Evolutionary conservation across 2,329 filamentous ascomycete species (phyloP).

Genomic region (Cercospora sesami): DNA sequence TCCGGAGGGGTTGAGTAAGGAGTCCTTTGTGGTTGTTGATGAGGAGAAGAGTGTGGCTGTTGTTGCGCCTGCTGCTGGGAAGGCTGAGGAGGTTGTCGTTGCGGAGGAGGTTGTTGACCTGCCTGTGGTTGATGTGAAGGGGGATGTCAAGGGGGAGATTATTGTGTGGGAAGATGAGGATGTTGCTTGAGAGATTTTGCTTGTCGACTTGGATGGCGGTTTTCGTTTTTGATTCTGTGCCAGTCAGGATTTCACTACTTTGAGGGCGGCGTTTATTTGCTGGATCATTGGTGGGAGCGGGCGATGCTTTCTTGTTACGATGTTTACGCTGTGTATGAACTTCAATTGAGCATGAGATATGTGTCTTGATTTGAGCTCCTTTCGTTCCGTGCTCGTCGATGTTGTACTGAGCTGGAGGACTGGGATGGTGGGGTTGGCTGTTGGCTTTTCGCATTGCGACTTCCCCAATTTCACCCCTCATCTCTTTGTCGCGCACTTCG

Average conservation of each 20-base stretch:
- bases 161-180: slow-evolving; percentile 34
- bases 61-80: slow-evolving; percentile 14
- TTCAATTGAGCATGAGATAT: not conserved
- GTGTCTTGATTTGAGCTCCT: not conserved
- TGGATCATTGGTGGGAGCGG: not conserved
- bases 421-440: not conserved
- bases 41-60: slow-evolving; percentile 6
- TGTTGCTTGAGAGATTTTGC: not conserved
- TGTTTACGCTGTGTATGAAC: slow-evolving; percentile 1
- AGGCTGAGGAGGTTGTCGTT: slow-evolving; percentile 6
- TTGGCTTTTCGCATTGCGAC: not conserved
- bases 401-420: not conserved
- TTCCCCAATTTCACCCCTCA: not conserved
- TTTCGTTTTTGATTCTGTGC: not conserved
- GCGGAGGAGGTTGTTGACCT: slow-evolving; percentile 3
- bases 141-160: slow-evolving; percentile 30
- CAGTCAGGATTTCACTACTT: not conserved
- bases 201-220: not conserved
- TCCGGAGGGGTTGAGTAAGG: slow-evolving; percentile 38
- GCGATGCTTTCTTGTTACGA: not conserved
- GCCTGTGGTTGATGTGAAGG: not conserved
- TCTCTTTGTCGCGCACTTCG: not conserved
- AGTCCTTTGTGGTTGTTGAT: slow-evolving; percentile 35
- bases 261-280: not conserved
- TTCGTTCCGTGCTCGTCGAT: not conserved